These are phyloP conservation scores for Cutaneotrichosporon spelunceum DNA, from an alignment of 1,284 basidiomycete genomes.

Conservation along the genomic window DNA sequence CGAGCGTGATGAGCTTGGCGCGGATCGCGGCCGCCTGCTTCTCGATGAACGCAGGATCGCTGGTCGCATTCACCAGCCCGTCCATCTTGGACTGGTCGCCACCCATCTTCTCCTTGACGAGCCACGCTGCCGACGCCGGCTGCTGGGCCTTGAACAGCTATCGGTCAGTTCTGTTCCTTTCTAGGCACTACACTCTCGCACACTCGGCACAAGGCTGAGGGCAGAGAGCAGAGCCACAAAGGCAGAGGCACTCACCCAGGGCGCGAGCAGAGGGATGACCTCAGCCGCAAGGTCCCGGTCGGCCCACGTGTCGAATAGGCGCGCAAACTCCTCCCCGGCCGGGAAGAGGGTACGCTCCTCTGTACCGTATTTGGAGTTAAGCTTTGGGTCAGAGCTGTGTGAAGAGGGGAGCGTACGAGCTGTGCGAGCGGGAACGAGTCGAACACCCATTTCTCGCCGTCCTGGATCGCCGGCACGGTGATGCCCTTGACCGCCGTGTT, in stretches of 20 bases:
- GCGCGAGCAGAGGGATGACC: slow-evolving; percentile 25
- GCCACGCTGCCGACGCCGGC: slow-evolving; percentile 23
- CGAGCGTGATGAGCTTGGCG: slow-evolving; percentile 1
- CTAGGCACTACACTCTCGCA: no score
- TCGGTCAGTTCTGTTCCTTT: no score
- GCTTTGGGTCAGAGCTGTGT: slow-evolving; percentile 20
- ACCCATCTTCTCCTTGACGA: slow-evolving; percentile 29
- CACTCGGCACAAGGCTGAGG: no score
- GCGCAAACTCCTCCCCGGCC: slow-evolving; percentile 22
- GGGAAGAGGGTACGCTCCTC: slow-evolving; percentile 31
- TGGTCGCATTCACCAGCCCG: not conserved
- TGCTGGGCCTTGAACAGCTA: slow-evolving; percentile 15
- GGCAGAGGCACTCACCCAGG: slow-evolving; percentile 11
- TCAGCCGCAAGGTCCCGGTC: slow-evolving; percentile 28
- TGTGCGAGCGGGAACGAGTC: slow-evolving; percentile 39
- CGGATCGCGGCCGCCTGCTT: slow-evolving; percentile 6
- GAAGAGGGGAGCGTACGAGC: slow-evolving; percentile 23
- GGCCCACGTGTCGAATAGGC: slow-evolving; percentile 34
- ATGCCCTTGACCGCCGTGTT: slow-evolving; percentile 31
- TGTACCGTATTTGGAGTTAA: slow-evolving; percentile 28
- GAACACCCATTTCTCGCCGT: slow-evolving; percentile 26
- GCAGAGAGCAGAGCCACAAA: no score
- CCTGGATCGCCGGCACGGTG: slow-evolving; percentile 36
- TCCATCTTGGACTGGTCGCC: slow-evolving; percentile 19
- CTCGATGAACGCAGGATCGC: slow-evolving; percentile 12